These are phyloP conservation scores for Aspergillus ochraceus DNA, from an alignment of 2,329 filamentous ascomycete genomes.

Conservation along the genomic window DNA sequence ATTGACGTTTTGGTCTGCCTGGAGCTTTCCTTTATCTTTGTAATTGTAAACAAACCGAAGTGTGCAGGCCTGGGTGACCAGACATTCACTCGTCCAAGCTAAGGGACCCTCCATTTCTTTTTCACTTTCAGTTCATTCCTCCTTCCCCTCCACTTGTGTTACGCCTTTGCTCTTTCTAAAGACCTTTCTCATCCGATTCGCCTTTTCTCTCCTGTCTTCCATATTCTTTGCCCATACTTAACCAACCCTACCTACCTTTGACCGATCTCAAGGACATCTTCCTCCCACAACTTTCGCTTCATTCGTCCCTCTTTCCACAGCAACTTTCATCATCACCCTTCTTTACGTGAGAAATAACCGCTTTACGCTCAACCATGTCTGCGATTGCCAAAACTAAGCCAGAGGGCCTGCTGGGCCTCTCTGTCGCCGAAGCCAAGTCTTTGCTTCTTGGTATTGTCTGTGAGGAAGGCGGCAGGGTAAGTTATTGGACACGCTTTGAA, in stretches of 20 bases:
- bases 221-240: neutral
- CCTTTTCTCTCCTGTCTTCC: conserved; percentile 2
- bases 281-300: conserved; percentile 5
- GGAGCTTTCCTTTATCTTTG: neutral
- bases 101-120: neutral
- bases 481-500: neutral
- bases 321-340: neutral
- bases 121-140: conserved; percentile 2
- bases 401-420: conserved; percentile 18
- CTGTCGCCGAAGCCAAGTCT: conserved; percentile 17
- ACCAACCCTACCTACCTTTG: neutral
- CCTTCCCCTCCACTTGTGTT: neutral
- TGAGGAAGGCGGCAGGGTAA: conserved; percentile 18
- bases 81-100: neutral
- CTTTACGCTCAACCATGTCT: conserved; percentile 11
- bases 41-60: conserved; percentile 2
- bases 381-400: conserved; percentile 14
- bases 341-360: neutral
- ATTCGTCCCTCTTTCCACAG: neutral
- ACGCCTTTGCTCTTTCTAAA: neutral
- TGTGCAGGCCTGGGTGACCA: neutral
- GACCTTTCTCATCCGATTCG: neutral
- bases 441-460: conserved; percentile 20
- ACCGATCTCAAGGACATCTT: neutral
- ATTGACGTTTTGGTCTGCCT: neutral